Evolutionary conservation across 129 eudicot genomes (phyloP).

Genomic region (Flaveria bidentis): DNA sequence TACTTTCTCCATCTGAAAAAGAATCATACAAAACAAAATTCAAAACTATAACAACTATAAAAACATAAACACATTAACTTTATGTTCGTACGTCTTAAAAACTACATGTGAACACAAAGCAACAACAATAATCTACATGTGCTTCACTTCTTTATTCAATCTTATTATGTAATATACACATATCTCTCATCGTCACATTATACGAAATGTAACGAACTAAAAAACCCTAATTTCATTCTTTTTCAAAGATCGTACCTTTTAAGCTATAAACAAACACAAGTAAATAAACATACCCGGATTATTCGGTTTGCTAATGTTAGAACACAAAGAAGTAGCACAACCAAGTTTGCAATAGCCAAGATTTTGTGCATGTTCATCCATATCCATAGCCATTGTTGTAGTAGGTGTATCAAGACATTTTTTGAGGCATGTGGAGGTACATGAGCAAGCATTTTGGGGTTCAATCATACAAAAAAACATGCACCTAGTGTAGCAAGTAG

Average conservation of each 20-base stretch:
- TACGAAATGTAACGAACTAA: not conserved
- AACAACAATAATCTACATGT: not conserved
- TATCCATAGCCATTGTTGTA: constrained; percentile 10
- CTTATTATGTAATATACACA: not conserved
- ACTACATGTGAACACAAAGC: not conserved
- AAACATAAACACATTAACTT: not conserved
- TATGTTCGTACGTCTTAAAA: not conserved
- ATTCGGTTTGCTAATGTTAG: constrained; percentile 42
- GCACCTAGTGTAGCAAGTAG: constrained; percentile 63
- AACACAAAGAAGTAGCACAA: constrained; percentile 71
- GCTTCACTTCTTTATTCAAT: not conserved
- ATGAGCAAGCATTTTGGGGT: constrained; percentile 58
- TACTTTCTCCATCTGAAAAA: constrained; percentile 52
- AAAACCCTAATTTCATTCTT: constrained; percentile 1
- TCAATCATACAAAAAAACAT: constrained; percentile 59
- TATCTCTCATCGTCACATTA: not conserved
- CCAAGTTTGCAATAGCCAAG: constrained; percentile 75
- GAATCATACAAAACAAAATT: not conserved
- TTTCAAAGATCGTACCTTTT: not conserved
- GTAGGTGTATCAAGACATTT: constrained; percentile 50
- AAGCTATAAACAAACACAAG: not conserved
- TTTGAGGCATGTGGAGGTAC: constrained; percentile 66
- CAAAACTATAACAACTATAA: not conserved
- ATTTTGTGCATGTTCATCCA: constrained; percentile 31
- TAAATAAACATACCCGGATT: constrained; percentile 48